Base-by-base conservation (phyloP, 768 basidiomycete genomes). In the Termitomyces sp. region DNA sequence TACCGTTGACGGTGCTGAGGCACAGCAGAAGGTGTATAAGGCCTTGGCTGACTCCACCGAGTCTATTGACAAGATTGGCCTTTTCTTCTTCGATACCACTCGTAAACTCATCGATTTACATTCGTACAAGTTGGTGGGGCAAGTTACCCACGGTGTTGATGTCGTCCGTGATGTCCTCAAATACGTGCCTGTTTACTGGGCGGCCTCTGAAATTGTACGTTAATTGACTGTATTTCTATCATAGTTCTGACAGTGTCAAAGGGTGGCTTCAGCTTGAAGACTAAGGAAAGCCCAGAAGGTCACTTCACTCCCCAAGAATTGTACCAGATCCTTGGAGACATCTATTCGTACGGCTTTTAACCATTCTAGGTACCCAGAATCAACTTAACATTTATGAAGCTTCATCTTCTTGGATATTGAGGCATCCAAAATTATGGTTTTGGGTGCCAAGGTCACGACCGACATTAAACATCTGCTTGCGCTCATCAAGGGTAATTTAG, bases 351-450 rank as follows among this genome's bases (percentile, higher is more conserved):
- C 63, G 85, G 72, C 4, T 30, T 45, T 4, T 33, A 41, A 6
- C 39, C 11, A 42, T n/a, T 42, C 41, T 20, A 20, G n/a, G 31
- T 16, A 22, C 5, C 33, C 7, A 18, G 6, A 22, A 49, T n/a
- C 36, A 20, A 47, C n/a, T 58, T n/a, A 55, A 18, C 34, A 6
- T 30, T 16, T 33, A 12, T 20, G 4, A 62, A 92, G 90, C 44
- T 91, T 81, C 68, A 73, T 93, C 59, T 93, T 93, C 83, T 78
- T 92, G 36, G 84, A 91, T 54, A 74, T 84, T 22, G 88, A 89
- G 54, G 66, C 81, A 2, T 75, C 81, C 1, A 82, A 84, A 63
- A 70, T 84, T 31, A 81, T 87, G 80, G 75, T 80, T 22, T 66
- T 85, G 24, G 77, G 81, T 62, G 71, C 76, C 47, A 81, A 77